Evolutionary conservation across 495 filamentous ascomycete species (phyloP).

Genomic region (Penicillium psychrofluorescens): DNA sequence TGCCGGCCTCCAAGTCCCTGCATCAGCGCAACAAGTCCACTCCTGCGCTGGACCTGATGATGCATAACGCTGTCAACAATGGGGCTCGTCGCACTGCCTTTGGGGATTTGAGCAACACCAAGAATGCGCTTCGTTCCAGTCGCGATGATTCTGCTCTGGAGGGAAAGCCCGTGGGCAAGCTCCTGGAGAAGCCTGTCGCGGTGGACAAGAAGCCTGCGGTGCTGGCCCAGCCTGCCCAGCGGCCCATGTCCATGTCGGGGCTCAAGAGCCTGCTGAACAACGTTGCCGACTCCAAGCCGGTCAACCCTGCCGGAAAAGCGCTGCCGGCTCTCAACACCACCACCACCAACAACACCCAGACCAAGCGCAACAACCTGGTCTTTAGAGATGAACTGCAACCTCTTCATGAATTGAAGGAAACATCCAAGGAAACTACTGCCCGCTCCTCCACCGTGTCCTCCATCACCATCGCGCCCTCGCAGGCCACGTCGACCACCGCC

Average conservation of each 20-base stretch:
- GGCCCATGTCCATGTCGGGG: slow-evolving; percentile 46
- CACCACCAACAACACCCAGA: background rate
- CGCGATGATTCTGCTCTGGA: slow-evolving; percentile 24
- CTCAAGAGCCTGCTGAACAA: slow-evolving; percentile 40
- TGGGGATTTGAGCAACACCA: slow-evolving; percentile 71
- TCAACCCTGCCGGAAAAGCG: slow-evolving; percentile 30
- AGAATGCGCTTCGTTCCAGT: slow-evolving; percentile 40
- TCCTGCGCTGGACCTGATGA: slow-evolving; percentile 53
- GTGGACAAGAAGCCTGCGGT: slow-evolving; percentile 41
- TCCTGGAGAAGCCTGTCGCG: slow-evolving; percentile 28
- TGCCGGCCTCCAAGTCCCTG: slow-evolving; percentile 49
- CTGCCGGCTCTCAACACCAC: slow-evolving; percentile 30
- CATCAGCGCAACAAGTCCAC: slow-evolving; percentile 81
- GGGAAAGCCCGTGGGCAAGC: too few relatives aligned
- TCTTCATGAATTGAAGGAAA: slow-evolving; percentile 19
- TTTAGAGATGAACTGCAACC: slow-evolving; percentile 51
- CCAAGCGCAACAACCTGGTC: slow-evolving; percentile 54
- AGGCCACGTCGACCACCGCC: too few relatives aligned
- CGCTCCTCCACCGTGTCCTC: background rate
- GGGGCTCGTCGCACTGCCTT: slow-evolving; percentile 63
- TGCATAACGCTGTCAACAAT: slow-evolving; percentile 54
- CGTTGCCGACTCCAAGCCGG: slow-evolving; percentile 19
- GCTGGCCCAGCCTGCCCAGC: slow-evolving; percentile 58
- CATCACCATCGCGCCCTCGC: too few relatives aligned
- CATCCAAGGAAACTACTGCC: slow-evolving; percentile 34